phyloP scores from a whole-genome alignment of 1,284 basidiomycete genomes.

The Pseudozyma sp. region DNA sequence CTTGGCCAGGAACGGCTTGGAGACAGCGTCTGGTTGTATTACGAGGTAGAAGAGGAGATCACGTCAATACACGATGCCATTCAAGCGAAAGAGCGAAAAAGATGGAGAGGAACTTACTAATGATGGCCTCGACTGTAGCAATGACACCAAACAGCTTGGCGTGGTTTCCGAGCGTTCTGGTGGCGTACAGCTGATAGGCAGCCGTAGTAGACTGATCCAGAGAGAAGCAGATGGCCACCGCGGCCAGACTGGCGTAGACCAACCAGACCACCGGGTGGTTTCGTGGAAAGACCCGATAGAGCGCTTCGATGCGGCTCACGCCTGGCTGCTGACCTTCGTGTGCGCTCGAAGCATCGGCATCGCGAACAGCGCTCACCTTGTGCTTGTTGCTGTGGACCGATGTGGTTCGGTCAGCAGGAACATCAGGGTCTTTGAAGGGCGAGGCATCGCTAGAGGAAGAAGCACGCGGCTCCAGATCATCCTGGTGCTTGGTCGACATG shows the following conservation, averaged over 20 bases:
- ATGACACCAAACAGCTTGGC: constrained; percentile 43
- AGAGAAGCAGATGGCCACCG: constrained; percentile 23
- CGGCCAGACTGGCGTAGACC: constrained; percentile 20
- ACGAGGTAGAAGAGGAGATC: neutral
- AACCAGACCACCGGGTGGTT: constrained; percentile 16
- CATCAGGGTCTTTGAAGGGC: constrained; percentile 11
- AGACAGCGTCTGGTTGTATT: constrained; percentile 35
- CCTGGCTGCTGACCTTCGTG: constrained; percentile 26
- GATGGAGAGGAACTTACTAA: constrained; percentile 14
- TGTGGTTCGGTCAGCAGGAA: neutral
- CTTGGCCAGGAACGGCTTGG: constrained; percentile 59
- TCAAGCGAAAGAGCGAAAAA: constrained; percentile 2
- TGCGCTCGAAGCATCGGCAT: constrained; percentile 19
- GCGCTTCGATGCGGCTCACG: constrained; percentile 31
- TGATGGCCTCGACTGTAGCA: constrained; percentile 11
- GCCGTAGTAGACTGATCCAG: constrained; percentile 23
- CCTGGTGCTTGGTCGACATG: constrained; percentile 4
- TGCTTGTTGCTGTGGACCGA: constrained; percentile 9
- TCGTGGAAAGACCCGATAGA: constrained; percentile 31
- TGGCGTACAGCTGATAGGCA: constrained; percentile 40
- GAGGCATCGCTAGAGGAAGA: constrained; percentile 11
- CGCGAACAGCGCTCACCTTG: constrained; percentile 13
- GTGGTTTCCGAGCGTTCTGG: constrained; percentile 40
- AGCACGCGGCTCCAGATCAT: constrained; percentile 5
- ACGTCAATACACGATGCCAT: neutral